Conservation (phyloP, 1,284 basidiomycete genomes). For the Cryptococcus sp. region DNA sequence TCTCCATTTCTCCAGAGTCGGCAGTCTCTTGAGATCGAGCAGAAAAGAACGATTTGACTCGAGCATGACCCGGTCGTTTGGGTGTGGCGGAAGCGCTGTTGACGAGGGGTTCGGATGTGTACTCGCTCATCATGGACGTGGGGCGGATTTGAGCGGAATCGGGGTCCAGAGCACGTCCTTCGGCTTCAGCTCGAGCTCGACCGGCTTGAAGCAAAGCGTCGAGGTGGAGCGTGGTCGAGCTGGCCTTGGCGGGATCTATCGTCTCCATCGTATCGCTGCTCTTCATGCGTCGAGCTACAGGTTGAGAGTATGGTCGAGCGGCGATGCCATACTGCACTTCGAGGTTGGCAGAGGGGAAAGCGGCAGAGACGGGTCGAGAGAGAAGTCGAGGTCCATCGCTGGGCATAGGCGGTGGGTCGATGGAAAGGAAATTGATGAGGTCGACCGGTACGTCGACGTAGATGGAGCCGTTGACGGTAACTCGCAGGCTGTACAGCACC, state of each 20-base stretch:
- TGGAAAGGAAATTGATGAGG: conserved; percentile 46
- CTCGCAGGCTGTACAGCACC: conserved; percentile 68
- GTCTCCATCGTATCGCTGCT: neutral
- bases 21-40: conserved; percentile 7
- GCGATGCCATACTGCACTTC: neutral
- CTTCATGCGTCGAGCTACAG: neutral
- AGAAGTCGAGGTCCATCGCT: conserved; percentile 18
- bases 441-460: conserved; percentile 44
- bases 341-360: neutral
- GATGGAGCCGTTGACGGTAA: conserved; percentile 64
- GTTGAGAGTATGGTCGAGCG: neutral
- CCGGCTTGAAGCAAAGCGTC: conserved; percentile 30
- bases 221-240: conserved; percentile 38
- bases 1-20: neutral
- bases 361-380: neutral
- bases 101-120: conserved; percentile 10
- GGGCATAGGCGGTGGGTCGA: conserved; percentile 45
- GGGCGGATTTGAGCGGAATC: conserved; percentile 8
- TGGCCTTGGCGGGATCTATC: conserved; percentile 20
- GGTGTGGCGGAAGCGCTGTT: neutral
- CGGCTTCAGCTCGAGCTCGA: conserved; percentile 22
- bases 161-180: conserved; percentile 6
- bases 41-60: conserved; percentile 23
- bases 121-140: conserved; percentile 17
- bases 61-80: conserved; percentile 13